phyloP scores from a whole-genome alignment of 176 grass and related monocot genomes.

The Oryza brachyantha region DNA sequence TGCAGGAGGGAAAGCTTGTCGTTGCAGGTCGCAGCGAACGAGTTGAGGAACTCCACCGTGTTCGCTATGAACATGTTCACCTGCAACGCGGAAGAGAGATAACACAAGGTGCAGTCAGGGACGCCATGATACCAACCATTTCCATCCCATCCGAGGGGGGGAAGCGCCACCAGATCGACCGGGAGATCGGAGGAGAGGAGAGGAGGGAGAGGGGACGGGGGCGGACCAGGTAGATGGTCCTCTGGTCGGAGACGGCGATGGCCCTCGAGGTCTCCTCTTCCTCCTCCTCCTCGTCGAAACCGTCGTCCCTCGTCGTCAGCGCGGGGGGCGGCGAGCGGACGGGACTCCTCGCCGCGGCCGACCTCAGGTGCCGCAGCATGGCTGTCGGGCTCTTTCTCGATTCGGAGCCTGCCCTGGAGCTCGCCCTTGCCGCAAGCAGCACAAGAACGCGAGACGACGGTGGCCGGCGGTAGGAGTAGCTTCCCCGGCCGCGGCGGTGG shows the following conservation, averaged over 20 bases:
- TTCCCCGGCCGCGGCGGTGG: too few relatives aligned
- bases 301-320: neutral
- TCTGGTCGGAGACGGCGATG: slow-evolving; percentile 63
- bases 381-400: too few relatives aligned
- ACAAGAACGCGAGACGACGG: too few relatives aligned
- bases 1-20: slow-evolving; percentile 61
- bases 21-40: slow-evolving; percentile 46
- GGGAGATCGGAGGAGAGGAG: neutral
- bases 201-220: neutral
- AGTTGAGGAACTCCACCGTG: slow-evolving; percentile 65
- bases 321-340: neutral
- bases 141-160: neutral
- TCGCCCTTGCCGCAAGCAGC: too few relatives aligned
- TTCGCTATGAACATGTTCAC: slow-evolving; percentile 71
- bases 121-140: neutral
- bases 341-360: neutral
- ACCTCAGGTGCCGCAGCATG: slow-evolving; percentile 30
- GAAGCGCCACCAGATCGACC: neutral
- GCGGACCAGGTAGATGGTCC: slow-evolving; percentile 70
- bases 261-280: slow-evolving; percentile 29
- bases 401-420: too few relatives aligned
- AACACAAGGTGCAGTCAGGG: neutral
- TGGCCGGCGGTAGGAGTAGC: too few relatives aligned
- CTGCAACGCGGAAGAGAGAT: slow-evolving; percentile 2
- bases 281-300: neutral